These are phyloP conservation scores for Nitzschia inconspicua DNA, from an alignment of 108 stramenopile species.

Conservation along the genomic window DNA sequence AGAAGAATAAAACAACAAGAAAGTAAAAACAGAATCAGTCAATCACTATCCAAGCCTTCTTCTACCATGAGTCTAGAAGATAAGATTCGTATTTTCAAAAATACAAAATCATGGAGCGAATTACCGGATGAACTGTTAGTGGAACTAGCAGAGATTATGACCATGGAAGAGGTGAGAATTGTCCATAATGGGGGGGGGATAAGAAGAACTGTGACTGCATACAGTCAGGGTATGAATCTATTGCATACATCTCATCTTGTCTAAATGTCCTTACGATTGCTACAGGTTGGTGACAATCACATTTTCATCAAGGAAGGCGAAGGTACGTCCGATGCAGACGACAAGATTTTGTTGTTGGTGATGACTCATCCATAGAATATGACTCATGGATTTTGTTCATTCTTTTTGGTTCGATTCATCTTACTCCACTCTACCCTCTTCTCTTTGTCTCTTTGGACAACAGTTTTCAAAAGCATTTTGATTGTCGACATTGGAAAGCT, in stretches of 20 bases:
- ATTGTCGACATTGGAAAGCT: slow-evolving; percentile 5
- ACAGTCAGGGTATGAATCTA: no score
- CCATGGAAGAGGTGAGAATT: slow-evolving; percentile 21
- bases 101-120: no score
- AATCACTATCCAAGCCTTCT: no score
- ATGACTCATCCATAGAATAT: background rate
- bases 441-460: background rate
- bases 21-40: no score
- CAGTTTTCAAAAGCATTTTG: background rate
- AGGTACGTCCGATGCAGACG: background rate
- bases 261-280: no score
- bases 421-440: background rate
- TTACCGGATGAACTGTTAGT: slow-evolving; percentile 7
- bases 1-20: no score
- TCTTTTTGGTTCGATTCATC: background rate
- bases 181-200: no score
- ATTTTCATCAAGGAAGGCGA: slow-evolving; percentile 56
- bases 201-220: no score
- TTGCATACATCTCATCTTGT: no score
- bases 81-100: no score
- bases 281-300: slow-evolving; percentile 48
- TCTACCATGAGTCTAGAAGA: no score
- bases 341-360: background rate
- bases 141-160: slow-evolving; percentile 35
- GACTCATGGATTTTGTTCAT: background rate